Evolutionary conservation across 768 basidiomycete species (phyloP).

Genomic region (Ramaria sp.): DNA sequence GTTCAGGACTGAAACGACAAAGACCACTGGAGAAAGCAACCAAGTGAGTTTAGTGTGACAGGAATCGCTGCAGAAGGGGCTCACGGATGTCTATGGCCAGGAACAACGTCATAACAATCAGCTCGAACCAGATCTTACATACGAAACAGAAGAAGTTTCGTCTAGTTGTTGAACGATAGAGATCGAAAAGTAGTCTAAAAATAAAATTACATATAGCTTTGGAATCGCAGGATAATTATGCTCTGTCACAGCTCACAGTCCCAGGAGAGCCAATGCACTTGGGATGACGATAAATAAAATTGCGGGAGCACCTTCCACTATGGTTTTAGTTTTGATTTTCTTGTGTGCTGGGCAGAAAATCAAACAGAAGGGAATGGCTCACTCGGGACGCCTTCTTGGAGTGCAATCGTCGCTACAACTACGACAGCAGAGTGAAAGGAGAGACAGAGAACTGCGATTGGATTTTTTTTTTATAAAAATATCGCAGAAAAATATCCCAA

Average conservation of each 20-base stretch:
- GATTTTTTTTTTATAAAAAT: not conserved
- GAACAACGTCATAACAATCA: not conserved
- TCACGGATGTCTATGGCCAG: not conserved
- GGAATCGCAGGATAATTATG: not conserved
- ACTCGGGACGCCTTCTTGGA: not conserved
- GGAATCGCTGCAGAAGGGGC: not conserved
- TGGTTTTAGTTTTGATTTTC: not conserved
- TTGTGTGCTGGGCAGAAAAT: too few relatives aligned
- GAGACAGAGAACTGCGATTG: not conserved
- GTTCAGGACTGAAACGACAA: not conserved
- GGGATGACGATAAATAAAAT: not conserved
- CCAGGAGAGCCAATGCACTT: not conserved
- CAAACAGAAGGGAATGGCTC: not conserved
- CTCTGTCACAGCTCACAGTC: not conserved
- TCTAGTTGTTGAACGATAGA: not conserved
- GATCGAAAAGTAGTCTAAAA: not conserved
- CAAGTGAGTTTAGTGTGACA: not conserved
- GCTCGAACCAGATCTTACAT: constrained; percentile 7
- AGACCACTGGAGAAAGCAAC: not conserved
- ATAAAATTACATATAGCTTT: not conserved
- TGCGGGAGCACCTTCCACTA: not conserved
- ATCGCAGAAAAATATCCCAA: not conserved
- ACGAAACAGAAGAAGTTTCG: not conserved
- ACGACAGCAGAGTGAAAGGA: not conserved
- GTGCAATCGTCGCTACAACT: not conserved